A percentile compares a stretch with the other conserved stretches of the same genome.
Conservation (phyloP, 495 filamentous ascomycete species). For the Halenospora varia region DNA sequence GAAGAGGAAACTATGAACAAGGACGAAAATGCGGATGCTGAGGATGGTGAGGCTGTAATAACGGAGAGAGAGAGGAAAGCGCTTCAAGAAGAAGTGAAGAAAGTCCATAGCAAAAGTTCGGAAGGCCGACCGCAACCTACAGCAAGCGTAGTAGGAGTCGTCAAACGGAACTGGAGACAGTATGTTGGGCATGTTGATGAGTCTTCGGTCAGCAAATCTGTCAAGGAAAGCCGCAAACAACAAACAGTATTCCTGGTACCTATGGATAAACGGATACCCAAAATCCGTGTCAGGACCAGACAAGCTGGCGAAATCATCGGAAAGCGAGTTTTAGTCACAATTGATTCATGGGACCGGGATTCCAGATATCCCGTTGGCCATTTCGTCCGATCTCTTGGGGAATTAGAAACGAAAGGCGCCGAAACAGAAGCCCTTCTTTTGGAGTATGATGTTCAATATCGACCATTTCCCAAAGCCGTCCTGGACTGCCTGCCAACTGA, state of each 20-base stretch:
- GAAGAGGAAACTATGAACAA: slow-evolving; percentile 91
- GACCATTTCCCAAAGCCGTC: slow-evolving; percentile 93
- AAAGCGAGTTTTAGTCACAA: slow-evolving; percentile 89
- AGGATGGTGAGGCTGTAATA: slow-evolving; percentile 65
- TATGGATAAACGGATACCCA: slow-evolving; percentile 96
- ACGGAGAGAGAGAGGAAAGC: slow-evolving; percentile 81
- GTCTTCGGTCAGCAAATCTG: slow-evolving; percentile 68
- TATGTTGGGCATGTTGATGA: slow-evolving; percentile 94
- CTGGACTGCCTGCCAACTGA: slow-evolving; percentile 87
- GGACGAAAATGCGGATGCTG: slow-evolving; percentile 85
- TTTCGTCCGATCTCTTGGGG: slow-evolving; percentile 88
- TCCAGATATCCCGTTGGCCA: slow-evolving; percentile 91
- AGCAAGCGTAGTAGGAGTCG: slow-evolving; percentile 84
- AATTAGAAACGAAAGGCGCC: slow-evolving; percentile 89
- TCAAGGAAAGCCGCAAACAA: slow-evolving; percentile 71
- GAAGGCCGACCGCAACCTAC: slow-evolving; percentile 88
- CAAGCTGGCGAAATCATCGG: slow-evolving; percentile 85
- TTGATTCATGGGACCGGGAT: slow-evolving; percentile 91
- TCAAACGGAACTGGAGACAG: slow-evolving; percentile 95
- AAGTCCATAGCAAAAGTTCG: slow-evolving; percentile 68
- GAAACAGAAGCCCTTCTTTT: slow-evolving; percentile 93
- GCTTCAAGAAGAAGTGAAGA: slow-evolving; percentile 85
- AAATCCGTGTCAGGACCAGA: slow-evolving; percentile 87
- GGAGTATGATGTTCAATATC: slow-evolving; percentile 96
- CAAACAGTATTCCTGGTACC: slow-evolving; percentile 92